Conservation (phyloP, 768 basidiomycete genomes). For the Boletus coccyginus region DNA sequence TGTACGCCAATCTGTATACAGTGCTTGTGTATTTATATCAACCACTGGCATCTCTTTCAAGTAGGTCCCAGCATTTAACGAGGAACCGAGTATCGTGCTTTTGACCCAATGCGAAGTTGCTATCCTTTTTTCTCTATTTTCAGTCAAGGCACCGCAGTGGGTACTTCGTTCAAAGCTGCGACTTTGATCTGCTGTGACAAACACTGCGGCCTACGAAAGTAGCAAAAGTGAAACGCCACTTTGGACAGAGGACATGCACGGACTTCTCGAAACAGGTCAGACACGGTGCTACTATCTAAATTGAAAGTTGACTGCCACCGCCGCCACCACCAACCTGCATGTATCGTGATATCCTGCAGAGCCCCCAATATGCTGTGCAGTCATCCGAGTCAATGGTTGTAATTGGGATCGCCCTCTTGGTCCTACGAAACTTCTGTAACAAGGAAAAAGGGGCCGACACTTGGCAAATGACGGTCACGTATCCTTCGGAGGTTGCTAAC, state of each 20-base stretch:
- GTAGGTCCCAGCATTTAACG: neutral
- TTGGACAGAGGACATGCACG: neutral
- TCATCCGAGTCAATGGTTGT: neutral
- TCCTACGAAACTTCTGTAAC: neutral
- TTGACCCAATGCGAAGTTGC: neutral
- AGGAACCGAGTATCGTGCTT: neutral
- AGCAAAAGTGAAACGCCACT: neutral
- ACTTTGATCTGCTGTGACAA: neutral
- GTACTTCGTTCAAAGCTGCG: constrained; percentile 3
- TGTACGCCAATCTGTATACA: too few species aligned
- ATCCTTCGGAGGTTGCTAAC: constrained; percentile 9
- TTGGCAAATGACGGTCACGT: neutral
- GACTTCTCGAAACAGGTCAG: neutral
- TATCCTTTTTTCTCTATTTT: neutral
- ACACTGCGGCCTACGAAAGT: neutral
- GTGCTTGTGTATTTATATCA: neutral
- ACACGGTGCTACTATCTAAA: neutral
- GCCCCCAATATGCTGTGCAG: constrained; percentile 10
- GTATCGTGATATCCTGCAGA: neutral
- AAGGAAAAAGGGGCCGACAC: neutral
- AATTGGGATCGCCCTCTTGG: neutral
- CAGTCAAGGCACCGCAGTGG: constrained; percentile 3
- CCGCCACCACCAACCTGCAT: constrained; percentile 1
- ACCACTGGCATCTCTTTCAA: neutral
- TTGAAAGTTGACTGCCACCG: neutral